Evolutionary conservation across 2,329 filamentous ascomycete genomes (phyloP).

Genomic region (Ophiostoma piceae): DNA sequence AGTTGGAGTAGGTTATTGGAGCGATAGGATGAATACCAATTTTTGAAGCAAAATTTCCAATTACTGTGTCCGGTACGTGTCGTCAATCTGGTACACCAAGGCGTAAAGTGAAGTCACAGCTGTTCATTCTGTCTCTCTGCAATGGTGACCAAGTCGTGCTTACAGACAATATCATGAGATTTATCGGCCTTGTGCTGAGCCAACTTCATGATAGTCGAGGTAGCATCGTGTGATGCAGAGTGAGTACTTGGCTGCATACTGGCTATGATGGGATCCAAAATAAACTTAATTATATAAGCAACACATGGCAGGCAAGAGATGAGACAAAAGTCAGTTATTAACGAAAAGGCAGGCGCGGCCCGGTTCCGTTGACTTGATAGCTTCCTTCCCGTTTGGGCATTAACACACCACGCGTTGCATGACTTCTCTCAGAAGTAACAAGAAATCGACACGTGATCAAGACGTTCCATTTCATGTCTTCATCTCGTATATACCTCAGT

Average conservation of each 20-base stretch:
- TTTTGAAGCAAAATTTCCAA: too few relatives aligned
- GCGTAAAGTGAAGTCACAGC: too few relatives aligned
- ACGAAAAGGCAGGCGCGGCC: not conserved
- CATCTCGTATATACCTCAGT: not conserved
- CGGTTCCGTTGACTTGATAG: not conserved
- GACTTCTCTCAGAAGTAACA: too few relatives aligned
- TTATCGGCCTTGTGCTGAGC: not conserved
- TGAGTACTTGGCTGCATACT: too few relatives aligned
- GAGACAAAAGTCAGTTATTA: not conserved
- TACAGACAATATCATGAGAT: not conserved
- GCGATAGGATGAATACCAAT: not conserved
- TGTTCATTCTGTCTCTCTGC: too few relatives aligned
- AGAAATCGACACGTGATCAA: not conserved
- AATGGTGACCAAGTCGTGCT: too few relatives aligned
- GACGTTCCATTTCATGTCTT: too few relatives aligned
- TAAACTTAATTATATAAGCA: not conserved
- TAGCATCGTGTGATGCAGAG: not conserved
- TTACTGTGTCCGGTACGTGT: too few relatives aligned
- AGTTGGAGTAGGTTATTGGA: not conserved
- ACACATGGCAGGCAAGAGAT: not conserved
- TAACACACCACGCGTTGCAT: not conserved
- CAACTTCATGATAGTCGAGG: not conserved
- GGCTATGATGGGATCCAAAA: too few relatives aligned
- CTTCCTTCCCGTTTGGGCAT: conserved; percentile 9
- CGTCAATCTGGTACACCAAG: too few relatives aligned